These are phyloP conservation scores for Avicennia marina DNA, from an alignment of 257 asterid genomes.

Conservation along the genomic window DNA sequence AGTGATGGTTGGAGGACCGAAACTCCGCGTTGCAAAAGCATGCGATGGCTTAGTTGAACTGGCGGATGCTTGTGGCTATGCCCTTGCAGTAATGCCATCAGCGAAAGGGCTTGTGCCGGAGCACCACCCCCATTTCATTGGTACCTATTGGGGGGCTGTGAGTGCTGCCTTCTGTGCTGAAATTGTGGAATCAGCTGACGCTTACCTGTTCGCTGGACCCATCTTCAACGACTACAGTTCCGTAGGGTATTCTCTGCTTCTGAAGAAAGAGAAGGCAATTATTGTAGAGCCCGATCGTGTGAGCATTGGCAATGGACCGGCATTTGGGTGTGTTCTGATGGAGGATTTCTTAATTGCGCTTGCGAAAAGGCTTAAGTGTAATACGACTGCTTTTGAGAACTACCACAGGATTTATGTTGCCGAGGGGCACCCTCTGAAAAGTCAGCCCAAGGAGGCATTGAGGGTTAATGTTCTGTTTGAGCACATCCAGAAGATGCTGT, in stretches of 20 bases:
- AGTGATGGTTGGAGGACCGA: conserved; percentile 84
- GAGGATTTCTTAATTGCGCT: conserved; percentile 66
- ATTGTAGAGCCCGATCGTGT: conserved; percentile 76
- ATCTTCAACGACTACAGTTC: conserved; percentile 79
- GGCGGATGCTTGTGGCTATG: conserved; percentile 58
- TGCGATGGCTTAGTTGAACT: conserved; percentile 50
- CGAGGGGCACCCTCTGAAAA: conserved; percentile 56
- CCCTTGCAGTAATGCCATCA: conserved; percentile 69
- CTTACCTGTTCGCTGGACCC: conserved; percentile 75
- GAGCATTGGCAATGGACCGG: conserved; percentile 54
- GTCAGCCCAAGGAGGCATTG: conserved; percentile 52
- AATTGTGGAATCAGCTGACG: conserved; percentile 83
- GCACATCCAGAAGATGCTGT: conserved; percentile 65
- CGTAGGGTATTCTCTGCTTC: conserved; percentile 75
- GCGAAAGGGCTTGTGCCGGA: conserved; percentile 83
- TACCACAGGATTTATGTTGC: conserved; percentile 70
- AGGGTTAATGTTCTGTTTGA: conserved; percentile 69
- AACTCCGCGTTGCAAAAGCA: conserved; percentile 70
- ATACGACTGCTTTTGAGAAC: conserved; percentile 71
- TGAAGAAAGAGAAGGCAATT: conserved; percentile 78
- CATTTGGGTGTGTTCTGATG: conserved; percentile 76
- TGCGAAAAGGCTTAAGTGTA: conserved; percentile 49
- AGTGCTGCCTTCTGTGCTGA: conserved; percentile 80
- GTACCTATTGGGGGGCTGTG: conserved; percentile 89
- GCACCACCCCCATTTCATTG: conserved; percentile 71